Percentiles rank a stretch among this genome's conserved stretches.
phyloP scores from a whole-genome alignment of 768 basidiomycete genomes.

The Phylloporus rhodoxanthus region DNA sequence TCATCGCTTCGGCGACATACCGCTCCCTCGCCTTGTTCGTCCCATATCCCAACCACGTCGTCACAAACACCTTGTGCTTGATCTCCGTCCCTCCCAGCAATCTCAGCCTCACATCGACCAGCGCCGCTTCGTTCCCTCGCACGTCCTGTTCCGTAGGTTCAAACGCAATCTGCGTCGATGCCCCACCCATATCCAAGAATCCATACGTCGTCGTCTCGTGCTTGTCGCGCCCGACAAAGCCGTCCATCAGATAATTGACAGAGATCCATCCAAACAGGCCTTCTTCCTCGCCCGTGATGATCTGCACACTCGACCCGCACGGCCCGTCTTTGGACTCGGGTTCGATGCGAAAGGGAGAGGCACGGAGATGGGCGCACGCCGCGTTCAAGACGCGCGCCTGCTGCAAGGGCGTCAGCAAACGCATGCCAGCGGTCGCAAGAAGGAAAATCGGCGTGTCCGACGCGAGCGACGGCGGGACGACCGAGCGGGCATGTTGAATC shows the following conservation, averaged over 20 bases:
- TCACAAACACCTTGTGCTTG: conserved; percentile 90
- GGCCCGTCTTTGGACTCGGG: conserved; percentile 60
- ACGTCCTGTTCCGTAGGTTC: conserved; percentile 68
- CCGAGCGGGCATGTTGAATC: conserved; percentile 70
- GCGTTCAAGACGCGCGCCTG: conserved; percentile 69
- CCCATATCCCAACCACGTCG: conserved; percentile 97
- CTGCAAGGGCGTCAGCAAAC: conserved; percentile 63
- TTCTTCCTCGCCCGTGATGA: conserved; percentile 97
- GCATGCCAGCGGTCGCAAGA: conserved; percentile 97
- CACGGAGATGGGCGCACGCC: conserved; percentile 72
- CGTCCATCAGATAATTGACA: conserved; percentile 98
- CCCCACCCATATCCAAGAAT: conserved; percentile 98
- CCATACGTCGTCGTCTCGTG: conserved; percentile 82
- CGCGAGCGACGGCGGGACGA: conserved; percentile 84
- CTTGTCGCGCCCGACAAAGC: conserved; percentile 51
- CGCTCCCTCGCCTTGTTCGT: conserved; percentile 96
- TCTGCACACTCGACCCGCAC: conserved; percentile 87
- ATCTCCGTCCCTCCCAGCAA: conserved; percentile 83
- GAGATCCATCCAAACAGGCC: conserved; percentile 99
- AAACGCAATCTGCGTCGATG: conserved; percentile 98
- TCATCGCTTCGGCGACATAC: conserved; percentile 69
- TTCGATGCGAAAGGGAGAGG: conserved; percentile 78
- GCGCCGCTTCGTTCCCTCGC: conserved; percentile 42
- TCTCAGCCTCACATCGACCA: conserved; percentile 77
- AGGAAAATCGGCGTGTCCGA: conserved; percentile 85